Evolutionary conservation across 78 protist genomes (phyloP).

Genomic region (Polysphondylium violaceum): DNA sequence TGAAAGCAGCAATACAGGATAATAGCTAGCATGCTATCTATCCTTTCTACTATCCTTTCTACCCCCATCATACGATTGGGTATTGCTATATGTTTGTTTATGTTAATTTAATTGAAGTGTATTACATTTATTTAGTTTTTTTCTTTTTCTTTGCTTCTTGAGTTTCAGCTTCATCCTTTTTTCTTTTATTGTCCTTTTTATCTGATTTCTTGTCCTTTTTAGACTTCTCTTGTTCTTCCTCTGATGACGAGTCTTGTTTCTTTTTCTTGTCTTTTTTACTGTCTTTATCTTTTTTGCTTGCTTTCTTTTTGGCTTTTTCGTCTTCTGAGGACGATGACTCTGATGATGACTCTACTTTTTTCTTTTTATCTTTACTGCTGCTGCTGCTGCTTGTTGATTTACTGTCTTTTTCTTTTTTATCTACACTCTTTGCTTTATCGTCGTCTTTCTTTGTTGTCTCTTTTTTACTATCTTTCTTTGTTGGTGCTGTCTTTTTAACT

Average conservation of each 20-base stretch:
- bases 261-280: neutral
- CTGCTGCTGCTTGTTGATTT: neutral
- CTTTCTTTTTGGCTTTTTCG: neutral
- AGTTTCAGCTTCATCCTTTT: too few species aligned
- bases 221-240: slow-evolving; percentile 2
- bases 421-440: neutral
- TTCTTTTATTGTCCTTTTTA: too few species aligned
- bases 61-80: too few species aligned
- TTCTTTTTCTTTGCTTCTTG: too few species aligned
- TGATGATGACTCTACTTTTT: slow-evolving; percentile 8
- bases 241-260: slow-evolving; percentile 36
- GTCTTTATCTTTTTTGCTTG: neutral
- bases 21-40: too few species aligned
- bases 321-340: neutral
- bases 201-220: too few species aligned
- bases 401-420: slow-evolving; percentile 22
- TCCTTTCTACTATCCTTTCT: too few species aligned
- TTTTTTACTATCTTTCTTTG: neutral
- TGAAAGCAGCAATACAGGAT: too few species aligned
- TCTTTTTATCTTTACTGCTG: neutral
- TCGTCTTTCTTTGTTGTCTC: neutral
- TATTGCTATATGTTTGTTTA: too few species aligned
- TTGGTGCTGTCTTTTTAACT: neutral
- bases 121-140: too few species aligned
- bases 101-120: too few species aligned